phyloP scores from a whole-genome alignment of 805 yeast species.

The Candida saitoana region DNA sequence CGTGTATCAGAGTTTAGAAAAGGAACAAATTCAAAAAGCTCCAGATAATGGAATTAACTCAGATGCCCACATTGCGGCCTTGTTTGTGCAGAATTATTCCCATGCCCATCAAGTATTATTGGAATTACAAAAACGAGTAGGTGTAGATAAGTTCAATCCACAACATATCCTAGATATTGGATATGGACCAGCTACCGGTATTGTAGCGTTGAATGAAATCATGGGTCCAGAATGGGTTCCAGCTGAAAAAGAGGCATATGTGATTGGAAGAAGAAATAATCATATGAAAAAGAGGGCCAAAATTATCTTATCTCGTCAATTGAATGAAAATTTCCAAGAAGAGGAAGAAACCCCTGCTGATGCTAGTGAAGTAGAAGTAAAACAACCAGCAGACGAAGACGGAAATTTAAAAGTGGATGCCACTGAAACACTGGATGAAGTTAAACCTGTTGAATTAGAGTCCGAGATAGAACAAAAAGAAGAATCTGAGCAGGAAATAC shows the following conservation, averaged over 20 bases:
- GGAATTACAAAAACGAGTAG: constrained; percentile 59
- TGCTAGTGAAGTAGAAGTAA: background rate
- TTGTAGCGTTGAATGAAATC: constrained; percentile 80
- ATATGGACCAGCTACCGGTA: constrained; percentile 89
- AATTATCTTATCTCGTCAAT: constrained; percentile 66
- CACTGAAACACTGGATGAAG: background rate
- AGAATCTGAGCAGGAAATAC: background rate
- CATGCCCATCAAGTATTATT: constrained; percentile 58
- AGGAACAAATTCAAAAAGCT: constrained; percentile 51
- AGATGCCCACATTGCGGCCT: constrained; percentile 76
- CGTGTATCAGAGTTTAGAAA: constrained; percentile 47
- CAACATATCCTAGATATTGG: constrained; percentile 71
- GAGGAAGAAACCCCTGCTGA: constrained; percentile 12
- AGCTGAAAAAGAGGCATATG: constrained; percentile 61
- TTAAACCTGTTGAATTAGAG: background rate
- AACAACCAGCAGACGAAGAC: constrained; percentile 8
- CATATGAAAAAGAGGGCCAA: constrained; percentile 82
- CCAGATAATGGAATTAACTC: constrained; percentile 47
- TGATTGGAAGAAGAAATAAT: constrained; percentile 52
- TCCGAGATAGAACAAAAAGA: constrained; percentile 2
- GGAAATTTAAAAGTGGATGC: background rate
- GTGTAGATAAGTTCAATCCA: constrained; percentile 55
- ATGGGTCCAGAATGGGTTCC: constrained; percentile 67
- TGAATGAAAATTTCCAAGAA: constrained; percentile 33
- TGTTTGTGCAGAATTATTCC: constrained; percentile 79